A percentile compares a stretch with the other conserved stretches of the same genome.
phyloP scores from a whole-genome alignment of 1,284 basidiomycete genomes.

The Rhodotorula sp. region DNA sequence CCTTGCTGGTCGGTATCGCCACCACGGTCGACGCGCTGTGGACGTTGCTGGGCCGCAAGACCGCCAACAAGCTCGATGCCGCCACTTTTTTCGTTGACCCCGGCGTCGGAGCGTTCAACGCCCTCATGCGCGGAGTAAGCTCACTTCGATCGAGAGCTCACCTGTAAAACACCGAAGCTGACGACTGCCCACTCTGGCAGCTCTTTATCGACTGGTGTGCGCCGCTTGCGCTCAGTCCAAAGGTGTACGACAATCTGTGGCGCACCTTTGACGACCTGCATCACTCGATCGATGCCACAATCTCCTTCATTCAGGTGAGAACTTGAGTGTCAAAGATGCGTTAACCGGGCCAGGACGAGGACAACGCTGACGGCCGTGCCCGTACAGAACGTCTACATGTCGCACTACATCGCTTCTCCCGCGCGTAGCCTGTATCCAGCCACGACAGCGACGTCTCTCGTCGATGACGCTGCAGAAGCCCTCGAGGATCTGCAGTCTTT shows the following conservation, averaged over 20 bases:
- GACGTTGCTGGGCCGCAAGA: conserved; percentile 8
- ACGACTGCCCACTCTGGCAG: not conserved
- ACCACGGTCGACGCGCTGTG: conserved; percentile 28
- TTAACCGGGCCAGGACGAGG: too few relatives aligned
- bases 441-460: not conserved
- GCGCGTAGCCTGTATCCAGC: not conserved
- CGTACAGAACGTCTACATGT: conserved; percentile 31
- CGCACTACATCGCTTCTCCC: conserved; percentile 19
- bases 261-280: conserved; percentile 33
- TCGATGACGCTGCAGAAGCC: not conserved
- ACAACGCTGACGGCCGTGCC: not conserved
- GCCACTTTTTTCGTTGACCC: conserved; percentile 36
- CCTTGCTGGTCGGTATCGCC: conserved; percentile 34
- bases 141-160: not conserved
- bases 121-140: conserved; percentile 27
- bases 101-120: conserved; percentile 35
- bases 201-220: conserved; percentile 26
- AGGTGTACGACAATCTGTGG: conserved; percentile 18
- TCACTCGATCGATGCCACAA: conserved; percentile 36
- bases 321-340: too few relatives aligned
- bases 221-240: conserved; percentile 24
- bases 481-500: not conserved
- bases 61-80: conserved; percentile 25
- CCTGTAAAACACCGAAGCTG: not conserved
- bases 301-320: conserved; percentile 32